These are phyloP conservation scores for Calamus simplicifolius DNA, from an alignment of 176 grass and related monocot genomes.

Conservation along the genomic window DNA sequence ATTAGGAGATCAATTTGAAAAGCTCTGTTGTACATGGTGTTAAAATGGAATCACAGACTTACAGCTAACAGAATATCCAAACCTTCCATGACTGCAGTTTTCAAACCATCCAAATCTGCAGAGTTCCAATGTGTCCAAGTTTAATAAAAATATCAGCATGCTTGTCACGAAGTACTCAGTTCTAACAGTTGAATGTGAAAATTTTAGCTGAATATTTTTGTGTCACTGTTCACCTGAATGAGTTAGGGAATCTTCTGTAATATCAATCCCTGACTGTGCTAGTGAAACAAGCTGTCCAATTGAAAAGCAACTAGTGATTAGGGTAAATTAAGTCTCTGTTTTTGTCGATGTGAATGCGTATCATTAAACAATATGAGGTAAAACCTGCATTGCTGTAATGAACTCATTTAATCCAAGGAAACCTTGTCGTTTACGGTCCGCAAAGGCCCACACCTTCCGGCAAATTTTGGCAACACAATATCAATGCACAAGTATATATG, in stretches of 20 bases:
- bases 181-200: no score
- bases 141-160: background rate
- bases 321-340: background rate
- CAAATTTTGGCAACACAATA: background rate
- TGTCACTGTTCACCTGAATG: constrained; percentile 40
- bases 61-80: constrained; percentile 63
- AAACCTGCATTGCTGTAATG: constrained; percentile 78
- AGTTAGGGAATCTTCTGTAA: constrained; percentile 51
- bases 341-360: no score
- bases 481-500: no score
- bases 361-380: background rate
- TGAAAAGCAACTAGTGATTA: constrained; percentile 8
- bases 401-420: constrained; percentile 78
- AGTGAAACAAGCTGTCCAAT: constrained; percentile 71
- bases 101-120: constrained; percentile 69
- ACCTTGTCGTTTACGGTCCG: constrained; percentile 78
- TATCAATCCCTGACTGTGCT: constrained; percentile 73
- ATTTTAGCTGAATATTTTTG: background rate
- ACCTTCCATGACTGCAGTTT: constrained; percentile 78
- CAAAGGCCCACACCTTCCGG: constrained; percentile 83
- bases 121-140: constrained; percentile 1
- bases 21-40: background rate
- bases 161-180: no score
- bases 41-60: constrained; percentile 15
- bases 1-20: background rate